Conservation (phyloP, 371 early-diverging fungal genomes). For the Enterocytospora artemiae region DNA sequence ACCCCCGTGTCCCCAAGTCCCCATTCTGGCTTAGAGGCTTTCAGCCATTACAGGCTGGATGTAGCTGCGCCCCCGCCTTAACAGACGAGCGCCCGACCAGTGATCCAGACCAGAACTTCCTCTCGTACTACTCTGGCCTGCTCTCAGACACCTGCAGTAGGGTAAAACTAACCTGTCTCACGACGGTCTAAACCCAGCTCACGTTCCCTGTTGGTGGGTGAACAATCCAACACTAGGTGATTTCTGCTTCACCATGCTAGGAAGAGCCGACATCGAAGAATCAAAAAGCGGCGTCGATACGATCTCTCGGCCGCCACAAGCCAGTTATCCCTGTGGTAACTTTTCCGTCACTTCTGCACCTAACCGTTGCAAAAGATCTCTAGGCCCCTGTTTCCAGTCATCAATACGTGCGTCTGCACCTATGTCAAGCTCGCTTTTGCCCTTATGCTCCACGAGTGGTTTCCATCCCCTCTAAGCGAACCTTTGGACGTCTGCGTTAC, state of each 20-base stretch:
- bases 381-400: conserved; percentile 62
- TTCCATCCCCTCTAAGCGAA: conserved; percentile 26
- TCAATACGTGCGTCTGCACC: conserved; percentile 59
- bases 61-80: conserved; percentile 60
- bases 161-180: conserved; percentile 67
- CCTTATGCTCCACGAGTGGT: conserved; percentile 55
- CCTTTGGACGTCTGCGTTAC: conserved; percentile 45
- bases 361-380: conserved; percentile 61
- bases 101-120: conserved; percentile 61
- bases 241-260: conserved; percentile 63
- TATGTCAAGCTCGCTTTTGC: conserved; percentile 61
- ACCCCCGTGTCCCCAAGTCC: conserved; percentile 41
- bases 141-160: conserved; percentile 61
- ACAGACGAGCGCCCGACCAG: conserved; percentile 60
- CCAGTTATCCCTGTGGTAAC: conserved; percentile 66
- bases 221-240: conserved; percentile 64
- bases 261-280: conserved; percentile 66
- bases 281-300: conserved; percentile 66
- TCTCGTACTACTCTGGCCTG: conserved; percentile 63
- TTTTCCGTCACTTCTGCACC: conserved; percentile 63
- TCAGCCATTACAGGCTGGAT: conserved; percentile 61
- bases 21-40: conserved; percentile 61
- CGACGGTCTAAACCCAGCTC: conserved; percentile 66
- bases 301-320: conserved; percentile 65
- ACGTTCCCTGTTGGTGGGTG: conserved; percentile 64